Conservation (phyloP, 768 basidiomycete species). For the Amanita subjunquillea region DNA sequence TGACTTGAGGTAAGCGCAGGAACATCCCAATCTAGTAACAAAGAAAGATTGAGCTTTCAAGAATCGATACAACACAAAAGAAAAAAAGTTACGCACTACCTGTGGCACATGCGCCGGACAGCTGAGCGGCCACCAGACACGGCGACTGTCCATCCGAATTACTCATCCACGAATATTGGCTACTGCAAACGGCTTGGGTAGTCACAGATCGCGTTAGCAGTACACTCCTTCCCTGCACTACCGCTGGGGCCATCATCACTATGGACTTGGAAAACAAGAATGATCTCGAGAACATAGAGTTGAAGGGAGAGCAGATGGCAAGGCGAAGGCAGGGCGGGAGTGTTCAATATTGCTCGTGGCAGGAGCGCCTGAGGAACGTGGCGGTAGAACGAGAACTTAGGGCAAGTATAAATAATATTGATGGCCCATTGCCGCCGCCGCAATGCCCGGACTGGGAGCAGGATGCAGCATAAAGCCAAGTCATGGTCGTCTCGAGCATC, state of each 20-base stretch:
- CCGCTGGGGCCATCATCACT: not conserved
- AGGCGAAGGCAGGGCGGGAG: not conserved
- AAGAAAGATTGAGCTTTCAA: not conserved
- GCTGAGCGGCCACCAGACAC: not conserved
- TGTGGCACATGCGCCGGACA: not conserved
- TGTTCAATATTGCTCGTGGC: too few species aligned
- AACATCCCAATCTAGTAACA: conserved; percentile 1
- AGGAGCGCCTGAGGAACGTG: not conserved
- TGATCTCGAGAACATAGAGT: not conserved
- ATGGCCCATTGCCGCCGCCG: not conserved
- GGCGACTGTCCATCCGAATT: not conserved
- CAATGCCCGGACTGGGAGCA: not conserved
- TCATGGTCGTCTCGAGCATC: too few species aligned
- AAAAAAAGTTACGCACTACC: not conserved
- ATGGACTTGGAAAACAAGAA: not conserved
- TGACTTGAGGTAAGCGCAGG: not conserved
- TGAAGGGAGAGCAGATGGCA: not conserved
- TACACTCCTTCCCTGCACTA: not conserved
- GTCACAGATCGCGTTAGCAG: not conserved
- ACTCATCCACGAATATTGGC: conserved; percentile 1
- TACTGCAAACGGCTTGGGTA: not conserved
- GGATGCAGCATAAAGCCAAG: not conserved
- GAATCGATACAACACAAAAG: too few species aligned
- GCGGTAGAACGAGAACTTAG: not conserved
- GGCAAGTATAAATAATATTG: not conserved